Evolutionary conservation across 768 basidiomycete species (phyloP), one percentile per base, ranked within the genome.

Genomic region (Brasilioporus rufonigricans): DNA sequence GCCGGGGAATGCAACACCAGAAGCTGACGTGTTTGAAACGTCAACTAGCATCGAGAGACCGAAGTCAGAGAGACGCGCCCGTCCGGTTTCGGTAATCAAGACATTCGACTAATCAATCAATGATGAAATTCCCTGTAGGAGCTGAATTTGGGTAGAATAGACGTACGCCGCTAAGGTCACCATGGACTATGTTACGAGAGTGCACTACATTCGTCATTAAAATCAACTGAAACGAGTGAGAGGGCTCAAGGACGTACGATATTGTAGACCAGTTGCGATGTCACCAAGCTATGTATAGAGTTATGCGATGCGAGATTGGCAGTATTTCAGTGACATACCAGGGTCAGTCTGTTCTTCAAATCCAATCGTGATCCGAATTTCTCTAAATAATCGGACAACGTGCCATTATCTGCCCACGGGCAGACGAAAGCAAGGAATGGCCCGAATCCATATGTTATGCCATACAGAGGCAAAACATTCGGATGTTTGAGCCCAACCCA

Each of bases 151-250:
- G 23, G 21, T 0, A 26, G 5, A 27, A 31, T 18, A 12, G 14
- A 68, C 61, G 4, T 46, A 59, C 77, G 10, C 73, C 69, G 55
- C 75, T 75, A 18, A 78, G 45, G 44, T 78, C 77, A 4, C 77
- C 75, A 27, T 78, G 77, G 23, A 74, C 63, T 23, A 65, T 16
- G n/a, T 55, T 26, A 67, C 55, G 44, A 14, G 60, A 35, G 41
- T 64, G 63, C 47, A 68, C 63, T 70, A 50, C 27, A 40, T 36
- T 21, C n/a, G 46, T 57, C 21, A 21, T 32, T 27, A 10, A 57
- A 29, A 43, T 40, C 7, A 21, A 26, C 8, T 13, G 24, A 13
- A 29, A 24, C 16, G 6, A 41, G 5, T 21, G 9, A 46, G 29
- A 23, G 9, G 12, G 18, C 0, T 3, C 6, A 41, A 18, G 21